Evolutionary conservation across 2,329 filamentous ascomycete species (phyloP).

Genomic region (Penicillium capsulatum): DNA sequence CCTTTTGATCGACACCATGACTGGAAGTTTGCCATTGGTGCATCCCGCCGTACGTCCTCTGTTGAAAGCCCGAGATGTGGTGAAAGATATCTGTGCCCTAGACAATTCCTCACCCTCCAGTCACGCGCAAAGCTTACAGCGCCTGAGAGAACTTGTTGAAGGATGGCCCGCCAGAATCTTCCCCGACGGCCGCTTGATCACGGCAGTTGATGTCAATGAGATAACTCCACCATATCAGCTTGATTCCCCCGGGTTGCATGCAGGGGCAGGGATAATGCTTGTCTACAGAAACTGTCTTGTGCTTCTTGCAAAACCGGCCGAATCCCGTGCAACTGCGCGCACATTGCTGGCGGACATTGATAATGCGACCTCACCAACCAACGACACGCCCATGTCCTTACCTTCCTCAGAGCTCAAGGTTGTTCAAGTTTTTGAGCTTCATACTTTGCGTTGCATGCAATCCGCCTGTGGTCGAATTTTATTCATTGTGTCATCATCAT

Average conservation of each 20-base stretch:
- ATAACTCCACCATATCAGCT: conserved; percentile 66
- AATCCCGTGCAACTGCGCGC: conserved; percentile 63
- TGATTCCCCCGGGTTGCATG: conserved; percentile 38
- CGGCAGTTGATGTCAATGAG: conserved; percentile 75
- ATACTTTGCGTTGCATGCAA: conserved; percentile 64
- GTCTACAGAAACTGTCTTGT: conserved; percentile 81
- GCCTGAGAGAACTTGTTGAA: conserved; percentile 71
- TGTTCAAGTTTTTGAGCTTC: conserved; percentile 65
- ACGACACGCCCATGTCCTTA: conserved; percentile 23
- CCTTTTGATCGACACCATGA: conserved; percentile 92
- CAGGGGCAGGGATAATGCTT: conserved; percentile 66
- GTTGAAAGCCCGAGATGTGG: conserved; percentile 84
- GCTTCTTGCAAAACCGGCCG: conserved; percentile 66
- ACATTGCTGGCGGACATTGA: conserved; percentile 81
- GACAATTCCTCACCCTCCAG: conserved; percentile 64
- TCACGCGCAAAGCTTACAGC: conserved; percentile 68
- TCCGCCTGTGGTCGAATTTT: conserved; percentile 39
- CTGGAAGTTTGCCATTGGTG: conserved; percentile 75
- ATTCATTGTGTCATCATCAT: conserved; percentile 33
- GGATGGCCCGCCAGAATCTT: conserved; percentile 70
- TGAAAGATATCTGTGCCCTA: conserved; percentile 94
- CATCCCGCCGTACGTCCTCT: conserved; percentile 80
- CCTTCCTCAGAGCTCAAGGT: conserved; percentile 67
- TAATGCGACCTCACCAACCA: conserved; percentile 61
- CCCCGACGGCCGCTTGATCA: conserved; percentile 72